Base-by-base conservation (phyloP, 306 rosid genomes). In the Glycine latifolia region DNA sequence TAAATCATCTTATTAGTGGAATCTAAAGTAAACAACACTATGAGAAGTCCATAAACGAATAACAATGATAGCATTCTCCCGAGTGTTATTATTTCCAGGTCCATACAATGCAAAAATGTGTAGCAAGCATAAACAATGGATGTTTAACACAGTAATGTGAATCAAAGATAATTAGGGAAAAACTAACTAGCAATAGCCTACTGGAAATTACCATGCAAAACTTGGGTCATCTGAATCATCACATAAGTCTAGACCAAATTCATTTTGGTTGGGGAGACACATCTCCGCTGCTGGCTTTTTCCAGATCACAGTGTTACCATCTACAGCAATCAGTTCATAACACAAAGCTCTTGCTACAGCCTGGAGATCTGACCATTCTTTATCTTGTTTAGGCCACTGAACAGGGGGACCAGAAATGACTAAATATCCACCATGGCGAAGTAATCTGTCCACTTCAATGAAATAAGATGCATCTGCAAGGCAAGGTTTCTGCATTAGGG, bases 301-400 rank as follows among this genome's bases (percentile, higher is more conserved):
- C 99, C 99, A 96, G 81, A 96, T 88, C 60, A 90, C 99, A 5
- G 97, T 96, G 85, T 91, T 93, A 52, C 97, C 97, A 84, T 96
- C 99, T 46, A 93, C 97, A 20, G 92, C 94, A 85, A 91, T 86
- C 80, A 96, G 85, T 78, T 96, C 99, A 81, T 92, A 96, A 88
- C 99, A 96, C 89, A 91, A 85, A 58, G 97, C 88, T 92, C 97
- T 92, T 61, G 99, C 98, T 62, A 93, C 94, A 59, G 85, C 91
- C 90, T 96, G 99, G 60, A 96, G 97, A 85, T 93, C 99, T 50
- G 98, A 92, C 98, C 98, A 96, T 88, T 96, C 99, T 88, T 93
- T 96, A 76, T 96, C 99, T 89, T 96, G 99, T 82, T 92, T 92
- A 70, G 95, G 76, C 99, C 99, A 96, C 82, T 91, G 94, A 47